Base-by-base conservation (phyloP, 495 filamentous ascomycete species). In the Penicillium pancosmium region DNA sequence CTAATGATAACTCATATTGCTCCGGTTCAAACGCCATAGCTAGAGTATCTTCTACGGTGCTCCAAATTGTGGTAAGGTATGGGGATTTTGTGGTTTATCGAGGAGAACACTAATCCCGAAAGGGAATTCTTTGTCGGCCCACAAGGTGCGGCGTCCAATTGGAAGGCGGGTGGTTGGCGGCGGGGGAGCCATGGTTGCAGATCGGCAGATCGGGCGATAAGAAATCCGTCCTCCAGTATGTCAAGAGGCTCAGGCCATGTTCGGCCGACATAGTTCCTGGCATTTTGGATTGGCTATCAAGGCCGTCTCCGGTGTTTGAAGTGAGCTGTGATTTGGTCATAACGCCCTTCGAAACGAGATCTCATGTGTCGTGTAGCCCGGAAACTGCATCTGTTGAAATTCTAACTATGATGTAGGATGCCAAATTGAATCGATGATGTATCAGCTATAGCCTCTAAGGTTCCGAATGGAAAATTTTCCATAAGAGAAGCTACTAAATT, bases 81-180 rank as follows among this genome's bases (percentile, higher is more conserved):
- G 50, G 11, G 36, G n/a, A 33, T 44, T 52, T 63, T 66, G 55
- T 57, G 52, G 21, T 23, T 12, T 33, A 47, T 38, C 46, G 9
- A 27, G 7, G 27, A 52, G 4, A 9, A 34, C 16, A 41, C 68
- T 66, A 70, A 27, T 21, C 68, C 60, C 50, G 25, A 70, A 68
- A 55, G 52, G 68, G 68, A 66, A 68, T 61, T 62, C 49, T 68
- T 70, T 68, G 68, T 70, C 68, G 68, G 68, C 65, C 68, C 68
- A 68, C 36, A 40, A 1, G 27, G 27, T 31, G 27, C 27, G 27
- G 6, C 27, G 8, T 31, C 27, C 27, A 31, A 31, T 31, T 31
- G 27, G 27, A 31, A 31, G 23, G 23, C 13, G 3, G 3, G 34
- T 13, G 34, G 34, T 36, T 36, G 34, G 13, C 19, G 19, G 19